phyloP scores from a whole-genome alignment of 306 rosid genomes.

The Quercus engelmannii region DNA sequence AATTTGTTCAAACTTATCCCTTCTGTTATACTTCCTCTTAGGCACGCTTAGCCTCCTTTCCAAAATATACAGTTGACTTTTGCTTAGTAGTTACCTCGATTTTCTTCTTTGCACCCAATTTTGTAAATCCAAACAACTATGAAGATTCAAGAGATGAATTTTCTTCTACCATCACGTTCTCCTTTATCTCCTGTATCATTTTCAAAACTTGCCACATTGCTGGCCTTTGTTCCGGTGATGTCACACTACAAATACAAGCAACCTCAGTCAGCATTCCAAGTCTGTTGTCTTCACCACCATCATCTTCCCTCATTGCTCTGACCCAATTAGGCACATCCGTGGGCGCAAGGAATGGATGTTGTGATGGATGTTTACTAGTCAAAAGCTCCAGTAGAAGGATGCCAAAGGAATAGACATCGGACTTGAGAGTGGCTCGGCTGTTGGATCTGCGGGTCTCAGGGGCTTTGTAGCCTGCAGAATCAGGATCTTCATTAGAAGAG shows the following conservation, averaged over 20 bases:
- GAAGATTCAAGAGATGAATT: slow-evolving; percentile 24
- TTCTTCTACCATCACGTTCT: slow-evolving; percentile 49
- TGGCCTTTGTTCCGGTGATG: slow-evolving; percentile 95
- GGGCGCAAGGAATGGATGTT: slow-evolving; percentile 75
- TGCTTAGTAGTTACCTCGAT: background rate
- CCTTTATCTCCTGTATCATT: slow-evolving; percentile 88
- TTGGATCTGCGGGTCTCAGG: slow-evolving; percentile 68
- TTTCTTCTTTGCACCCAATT: slow-evolving; percentile 16
- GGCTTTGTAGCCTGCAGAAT: slow-evolving; percentile 60
- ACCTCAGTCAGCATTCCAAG: slow-evolving; percentile 90
- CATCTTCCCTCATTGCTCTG: slow-evolving; percentile 72
- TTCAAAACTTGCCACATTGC: slow-evolving; percentile 88
- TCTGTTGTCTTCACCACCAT: slow-evolving; percentile 55
- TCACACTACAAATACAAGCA: slow-evolving; percentile 72
- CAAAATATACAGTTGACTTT: slow-evolving; percentile 2
- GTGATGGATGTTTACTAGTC: slow-evolving; percentile 85
- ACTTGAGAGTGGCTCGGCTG: slow-evolving; percentile 48
- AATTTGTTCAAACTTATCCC: slow-evolving; percentile 6
- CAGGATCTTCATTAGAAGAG: slow-evolving; percentile 48
- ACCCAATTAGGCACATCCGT: slow-evolving; percentile 77
- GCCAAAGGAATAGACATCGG: slow-evolving; percentile 78
- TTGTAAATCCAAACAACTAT: slow-evolving; percentile 9
- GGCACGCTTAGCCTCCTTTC: background rate
- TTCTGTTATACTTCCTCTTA: background rate
- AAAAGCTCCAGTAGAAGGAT: slow-evolving; percentile 80